phyloP scores from a whole-genome alignment of 2,329 filamentous ascomycete genomes.

The Monilinia fructigena region DNA sequence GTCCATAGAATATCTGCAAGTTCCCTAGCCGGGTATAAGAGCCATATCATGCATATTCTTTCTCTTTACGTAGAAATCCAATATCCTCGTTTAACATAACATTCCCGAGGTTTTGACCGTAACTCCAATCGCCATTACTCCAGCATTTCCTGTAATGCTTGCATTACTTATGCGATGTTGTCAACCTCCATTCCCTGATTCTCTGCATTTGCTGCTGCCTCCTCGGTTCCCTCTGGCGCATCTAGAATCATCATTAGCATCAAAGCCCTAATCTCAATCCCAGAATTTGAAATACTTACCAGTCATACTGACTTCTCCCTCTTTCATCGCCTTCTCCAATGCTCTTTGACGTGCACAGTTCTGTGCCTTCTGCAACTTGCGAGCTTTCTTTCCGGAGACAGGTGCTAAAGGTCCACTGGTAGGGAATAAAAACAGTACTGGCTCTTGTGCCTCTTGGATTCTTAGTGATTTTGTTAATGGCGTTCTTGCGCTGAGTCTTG shows the following conservation, averaged over 20 bases:
- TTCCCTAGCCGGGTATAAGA: not conserved
- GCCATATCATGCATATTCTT: not conserved
- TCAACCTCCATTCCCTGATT: slow-evolving; percentile 22
- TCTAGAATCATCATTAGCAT: slow-evolving; percentile 12
- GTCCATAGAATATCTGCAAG: not conserved
- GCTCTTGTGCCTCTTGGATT: slow-evolving; percentile 38
- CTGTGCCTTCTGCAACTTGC: slow-evolving; percentile 39
- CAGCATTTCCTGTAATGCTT: not conserved
- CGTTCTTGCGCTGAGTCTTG: slow-evolving; percentile 39
- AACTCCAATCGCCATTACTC: slow-evolving; percentile 22
- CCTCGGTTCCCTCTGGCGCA: slow-evolving; percentile 21
- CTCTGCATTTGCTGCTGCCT: slow-evolving; percentile 1
- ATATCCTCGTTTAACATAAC: not conserved
- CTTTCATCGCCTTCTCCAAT: slow-evolving; percentile 38
- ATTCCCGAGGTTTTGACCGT: not conserved
- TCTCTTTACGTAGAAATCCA: not conserved
- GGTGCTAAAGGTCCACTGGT: slow-evolving; percentile 39
- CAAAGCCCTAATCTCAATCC: not conserved
- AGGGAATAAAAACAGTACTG: slow-evolving; percentile 37
- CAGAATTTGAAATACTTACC: slow-evolving; percentile 28
- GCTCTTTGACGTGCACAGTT: slow-evolving; percentile 39
- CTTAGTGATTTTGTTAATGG: slow-evolving; percentile 36
- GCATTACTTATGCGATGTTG: slow-evolving; percentile 10
- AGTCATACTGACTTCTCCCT: slow-evolving; percentile 40
- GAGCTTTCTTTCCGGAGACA: slow-evolving; percentile 40